Conservation (phyloP, 2,329 filamentous ascomycete genomes). For the Fusarium clavum region DNA sequence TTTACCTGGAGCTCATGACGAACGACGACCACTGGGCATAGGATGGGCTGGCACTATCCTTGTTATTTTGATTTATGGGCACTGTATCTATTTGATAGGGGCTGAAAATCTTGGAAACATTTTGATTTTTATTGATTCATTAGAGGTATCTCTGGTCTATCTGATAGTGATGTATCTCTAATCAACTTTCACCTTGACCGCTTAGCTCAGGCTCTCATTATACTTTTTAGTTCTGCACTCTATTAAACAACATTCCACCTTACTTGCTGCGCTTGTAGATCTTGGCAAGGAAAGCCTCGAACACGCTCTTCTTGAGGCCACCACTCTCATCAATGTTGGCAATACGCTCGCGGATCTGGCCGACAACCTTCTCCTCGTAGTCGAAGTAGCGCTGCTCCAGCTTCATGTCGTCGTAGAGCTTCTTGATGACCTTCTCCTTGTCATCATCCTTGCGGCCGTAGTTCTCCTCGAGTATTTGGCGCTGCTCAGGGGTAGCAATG, state of each 20-base stretch:
- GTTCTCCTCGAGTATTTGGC: constrained; percentile 87
- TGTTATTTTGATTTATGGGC: neutral
- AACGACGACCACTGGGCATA: neutral
- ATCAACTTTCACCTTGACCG: constrained; percentile 15
- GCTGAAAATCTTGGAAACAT: neutral
- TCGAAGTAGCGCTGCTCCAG: constrained; percentile 85
- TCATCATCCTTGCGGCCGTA: constrained; percentile 91
- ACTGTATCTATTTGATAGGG: neutral
- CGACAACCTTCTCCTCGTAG: constrained; percentile 89
- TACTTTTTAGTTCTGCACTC: constrained; percentile 12
- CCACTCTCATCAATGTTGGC: constrained; percentile 83
- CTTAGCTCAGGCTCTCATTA: neutral
- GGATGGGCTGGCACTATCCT: constrained; percentile 19
- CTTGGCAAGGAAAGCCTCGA: constrained; percentile 91
- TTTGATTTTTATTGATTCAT: constrained; percentile 11
- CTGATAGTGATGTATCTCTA: constrained; percentile 22
- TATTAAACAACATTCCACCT: constrained; percentile 21
- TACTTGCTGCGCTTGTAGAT: constrained; percentile 99
- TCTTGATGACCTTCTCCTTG: constrained; percentile 88
- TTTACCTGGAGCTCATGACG: neutral
- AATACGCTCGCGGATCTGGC: constrained; percentile 82
- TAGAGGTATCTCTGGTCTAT: constrained; percentile 33
- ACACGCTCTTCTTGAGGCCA: constrained; percentile 90
- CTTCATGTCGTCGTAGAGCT: constrained; percentile 85
- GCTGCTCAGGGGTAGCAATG: constrained; percentile 84